phyloP scores from a whole-genome alignment of 805 yeast species.

The Pichia insulana region DNA sequence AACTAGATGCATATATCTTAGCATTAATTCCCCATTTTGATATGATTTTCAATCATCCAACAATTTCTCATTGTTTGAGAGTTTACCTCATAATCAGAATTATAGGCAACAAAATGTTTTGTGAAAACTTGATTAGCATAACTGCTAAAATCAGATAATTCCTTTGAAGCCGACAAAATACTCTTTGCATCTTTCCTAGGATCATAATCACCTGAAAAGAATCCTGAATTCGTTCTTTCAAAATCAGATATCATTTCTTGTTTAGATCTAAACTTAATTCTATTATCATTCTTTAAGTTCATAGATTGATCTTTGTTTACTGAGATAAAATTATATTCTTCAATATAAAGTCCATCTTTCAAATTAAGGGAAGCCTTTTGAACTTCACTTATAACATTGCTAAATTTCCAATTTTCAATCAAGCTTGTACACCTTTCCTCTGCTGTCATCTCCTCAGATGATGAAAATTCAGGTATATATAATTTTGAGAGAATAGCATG shows the following conservation, averaged over 20 bases:
- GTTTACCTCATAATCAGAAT: not conserved
- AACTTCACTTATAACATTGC: not conserved
- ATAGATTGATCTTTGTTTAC: no score
- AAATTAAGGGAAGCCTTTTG: not conserved
- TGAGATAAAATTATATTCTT: not conserved
- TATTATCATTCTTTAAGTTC: not conserved
- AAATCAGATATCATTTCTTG: slow-evolving; percentile 2
- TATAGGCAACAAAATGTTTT: not conserved
- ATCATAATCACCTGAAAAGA: slow-evolving; percentile 3
- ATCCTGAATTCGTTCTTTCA: slow-evolving; percentile 3
- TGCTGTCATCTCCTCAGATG: not conserved
- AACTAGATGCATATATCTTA: no score
- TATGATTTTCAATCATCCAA: slow-evolving; percentile 1
- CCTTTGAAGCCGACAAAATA: not conserved
- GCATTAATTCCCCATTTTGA: not conserved
- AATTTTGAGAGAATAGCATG: not conserved
- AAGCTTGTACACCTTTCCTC: slow-evolving; percentile 1
- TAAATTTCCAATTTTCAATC: slow-evolving; percentile 2
- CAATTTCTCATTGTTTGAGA: slow-evolving; percentile 1
- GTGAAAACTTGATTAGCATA: not conserved
- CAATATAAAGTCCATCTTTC: not conserved
- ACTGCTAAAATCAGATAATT: not conserved
- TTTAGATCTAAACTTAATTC: not conserved
- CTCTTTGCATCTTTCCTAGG: not conserved
- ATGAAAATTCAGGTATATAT: slow-evolving; percentile 2